Base-by-base conservation (phyloP, 116 monocot genomes). In the Thalassia testudinum region DNA sequence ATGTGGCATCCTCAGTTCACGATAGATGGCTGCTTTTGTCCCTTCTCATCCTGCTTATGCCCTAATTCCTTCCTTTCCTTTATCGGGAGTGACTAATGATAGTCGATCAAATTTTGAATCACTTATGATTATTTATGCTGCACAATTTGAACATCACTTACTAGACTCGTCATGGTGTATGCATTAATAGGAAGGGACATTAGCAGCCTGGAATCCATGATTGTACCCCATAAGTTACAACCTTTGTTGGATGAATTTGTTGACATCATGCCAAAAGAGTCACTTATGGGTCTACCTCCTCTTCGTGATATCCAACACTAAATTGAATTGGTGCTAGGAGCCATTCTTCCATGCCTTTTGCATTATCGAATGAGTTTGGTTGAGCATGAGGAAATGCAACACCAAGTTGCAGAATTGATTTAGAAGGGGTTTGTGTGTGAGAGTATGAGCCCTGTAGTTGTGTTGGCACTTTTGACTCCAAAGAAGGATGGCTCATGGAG, bases 241-340 rank as follows among this genome's bases (percentile, higher is more conserved):
- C 30, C 30, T 34, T 34, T 34, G 30, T 10, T 34, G 10, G 3
- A 3, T 5, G 30, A 34, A 34, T 34, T 34, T 34, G 30, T 34
- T 10, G 30, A 34, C 10, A 34, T 34, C n/a, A n/a, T n/a, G 37
- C 37, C 5, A 4, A 21, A 55, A 6, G 37, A 55, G 1, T 30
- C 22, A 49, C 55, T 18, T 12, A 21, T 1, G 13, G 55, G 20
- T 24, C 19, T 51, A 0, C 61, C 18, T 0, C 50, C 49, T 0
- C 12, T 50, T 25, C 30, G 34, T 2, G 50, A 62, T 14, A 50
- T 62, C 7, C 50, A 62, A 51, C 61, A 62, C 22, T 21, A 16
- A 1, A 62, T 62, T n/a, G 61, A 62, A 12, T 37, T 62, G 8
- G 27, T 62, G 7, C 43, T 11, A 26, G 58, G 42, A 23, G 18